Base-by-base conservation (phyloP, 176 grass and related monocot species). In the Zoysia pacifica region DNA sequence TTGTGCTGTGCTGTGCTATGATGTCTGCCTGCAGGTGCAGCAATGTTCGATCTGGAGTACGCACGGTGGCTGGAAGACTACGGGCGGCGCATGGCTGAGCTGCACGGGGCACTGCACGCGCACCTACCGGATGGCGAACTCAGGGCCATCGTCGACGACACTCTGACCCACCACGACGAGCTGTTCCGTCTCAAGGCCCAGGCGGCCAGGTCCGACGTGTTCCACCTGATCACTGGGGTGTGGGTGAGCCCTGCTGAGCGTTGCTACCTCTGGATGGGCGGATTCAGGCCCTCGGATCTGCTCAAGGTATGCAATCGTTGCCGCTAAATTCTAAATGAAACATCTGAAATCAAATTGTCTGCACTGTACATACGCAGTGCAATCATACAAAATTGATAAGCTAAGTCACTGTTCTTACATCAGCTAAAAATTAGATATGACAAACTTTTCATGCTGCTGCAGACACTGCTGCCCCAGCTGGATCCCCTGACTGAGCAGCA, bases 251-350 rank as follows among this genome's bases (percentile, higher is more conserved):
- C 91, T 0, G 85, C 89, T 0, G 94, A 97, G 61, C 80, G 91
- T 15, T 97, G 91, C 79, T 97, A 92, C 81, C 80, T 94, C 38
- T 97, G 94, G 94, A 94, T 97, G 79, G 89, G 85, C 11, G 94
- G 94, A 28, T 97, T 97, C 82, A 74, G 77, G 76, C 94, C 94
- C 49, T 97, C 94, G 4, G 89, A 94, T 46, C 87, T 97, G 70
- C 73, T 97, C 89, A 94, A 88, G 89, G 94, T 87, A 81, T 64
- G 82, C 2, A 28, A 4, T 28, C 9, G 14, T 7, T 3, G 65
- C 81, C 58, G 62, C 36, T 19, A 58, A 55, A 67, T 5, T 45
- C 69, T 74, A 59, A 74, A 80, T 35, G 15, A 12, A 79, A 59
- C 48, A 72, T 14, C 20, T 9, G 45, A 68, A 18, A 36, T 12